Base-by-base conservation (phyloP, 352 stramenopile species). In the Phytophthora ramorum region DNA sequence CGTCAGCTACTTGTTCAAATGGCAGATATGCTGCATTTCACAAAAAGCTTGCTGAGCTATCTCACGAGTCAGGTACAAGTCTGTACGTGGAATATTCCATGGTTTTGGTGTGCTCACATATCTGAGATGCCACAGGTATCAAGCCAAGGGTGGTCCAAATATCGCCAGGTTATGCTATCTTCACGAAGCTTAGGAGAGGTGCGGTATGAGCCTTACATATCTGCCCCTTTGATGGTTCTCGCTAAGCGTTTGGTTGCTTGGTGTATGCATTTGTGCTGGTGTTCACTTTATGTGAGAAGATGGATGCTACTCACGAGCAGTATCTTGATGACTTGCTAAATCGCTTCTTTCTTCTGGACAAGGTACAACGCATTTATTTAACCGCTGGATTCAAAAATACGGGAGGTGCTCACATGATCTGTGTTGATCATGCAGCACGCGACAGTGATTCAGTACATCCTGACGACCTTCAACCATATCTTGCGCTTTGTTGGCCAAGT, bases 11-110 rank as follows among this genome's bases (percentile, higher is more conserved):
- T 92, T 0, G 56, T 93, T n/a, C 71, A 77, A 41, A 46, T 90
- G 8, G 75, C 79, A 28, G 75, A 86, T 46, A 95, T 95, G 86
- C 76, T 93, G 10, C 84, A 95, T 53, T 95, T 88, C 61, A 89
- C 84, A 0, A 84, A 88, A 50, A 79, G 74, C 28, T 63, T 95
- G 17, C 60, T 92, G 17, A 78, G 71, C 26, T 95, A 92, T 61
- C 75, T 95, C 20, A 78, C 78, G 8, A 87, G 78, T 52, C 83
- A 91, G 75, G 83, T 90, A 70, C 13, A 56, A 41, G n/a, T 79
- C 55, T 24, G 37, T 30, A n/a, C 7, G 20, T 52, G 26, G 46
- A 20, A 44, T 17, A 46, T 14, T 13, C 24, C n/a, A 19, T 48
- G 52, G 17, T 24, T 14, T 19, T 16, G 7, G 24, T 63, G 19